Conservation (phyloP, 768 basidiomycete species). For the Suillus ampliporus region DNA sequence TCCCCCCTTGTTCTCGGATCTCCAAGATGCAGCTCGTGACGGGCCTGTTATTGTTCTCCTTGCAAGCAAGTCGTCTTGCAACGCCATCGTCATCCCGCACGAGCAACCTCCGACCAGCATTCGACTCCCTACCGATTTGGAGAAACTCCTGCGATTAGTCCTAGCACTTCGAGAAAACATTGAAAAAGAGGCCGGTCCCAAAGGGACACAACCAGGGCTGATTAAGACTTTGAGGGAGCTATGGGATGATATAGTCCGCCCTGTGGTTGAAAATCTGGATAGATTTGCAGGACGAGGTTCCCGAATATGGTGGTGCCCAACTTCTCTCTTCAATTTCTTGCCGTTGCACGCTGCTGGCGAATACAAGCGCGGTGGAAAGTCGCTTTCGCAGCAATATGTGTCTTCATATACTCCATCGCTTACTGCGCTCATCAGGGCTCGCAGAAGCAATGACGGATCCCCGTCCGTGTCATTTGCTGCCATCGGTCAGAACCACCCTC, state of each 20-base stretch:
- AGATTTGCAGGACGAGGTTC: neutral
- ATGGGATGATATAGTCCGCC: conserved; percentile 5
- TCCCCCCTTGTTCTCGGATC: conserved; percentile 10
- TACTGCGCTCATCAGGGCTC: conserved; percentile 16
- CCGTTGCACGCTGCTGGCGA: conserved; percentile 18
- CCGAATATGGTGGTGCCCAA: conserved; percentile 14
- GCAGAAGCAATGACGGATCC: neutral
- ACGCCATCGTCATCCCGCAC: conserved; percentile 16
- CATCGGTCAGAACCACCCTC: conserved; percentile 10
- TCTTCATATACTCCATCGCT: conserved; percentile 18
- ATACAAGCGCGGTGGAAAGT: neutral
- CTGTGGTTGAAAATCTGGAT: conserved; percentile 6
- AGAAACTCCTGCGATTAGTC: neutral
- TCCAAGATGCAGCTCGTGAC: conserved; percentile 10
- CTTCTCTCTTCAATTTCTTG: conserved; percentile 9
- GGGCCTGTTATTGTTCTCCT: conserved; percentile 11
- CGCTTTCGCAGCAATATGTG: conserved; percentile 5
- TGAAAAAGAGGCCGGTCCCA: neutral
- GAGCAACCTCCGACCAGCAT: neutral
- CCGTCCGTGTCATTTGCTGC: conserved; percentile 5
- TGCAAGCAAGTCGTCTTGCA: conserved; percentile 7
- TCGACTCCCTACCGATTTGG: neutral
- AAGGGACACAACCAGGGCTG: neutral
- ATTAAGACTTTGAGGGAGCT: neutral
- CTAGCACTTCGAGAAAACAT: neutral